These are phyloP conservation scores for Cercis canadensis DNA, from an alignment of 306 rosid species.

Conservation along the genomic window DNA sequence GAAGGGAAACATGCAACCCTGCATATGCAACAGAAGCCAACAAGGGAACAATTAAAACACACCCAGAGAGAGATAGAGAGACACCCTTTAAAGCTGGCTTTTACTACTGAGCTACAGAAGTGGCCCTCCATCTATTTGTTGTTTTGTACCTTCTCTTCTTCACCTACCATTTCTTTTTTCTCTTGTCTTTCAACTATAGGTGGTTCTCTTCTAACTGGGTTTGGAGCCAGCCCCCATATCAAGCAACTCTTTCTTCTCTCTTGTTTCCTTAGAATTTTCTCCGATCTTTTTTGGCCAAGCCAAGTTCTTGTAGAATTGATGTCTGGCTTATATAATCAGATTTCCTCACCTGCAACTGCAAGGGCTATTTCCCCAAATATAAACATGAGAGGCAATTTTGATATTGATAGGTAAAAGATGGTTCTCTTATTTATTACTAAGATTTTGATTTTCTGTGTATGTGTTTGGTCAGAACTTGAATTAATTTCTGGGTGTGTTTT, in stretches of 20 bases:
- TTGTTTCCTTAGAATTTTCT: slow-evolving; percentile 23
- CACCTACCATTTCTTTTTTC: slow-evolving; percentile 31
- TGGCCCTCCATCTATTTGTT: slow-evolving; percentile 55
- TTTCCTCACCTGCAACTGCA: slow-evolving; percentile 52
- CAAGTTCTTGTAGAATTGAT: slow-evolving; percentile 40
- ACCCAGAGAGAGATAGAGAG: slow-evolving; percentile 40
- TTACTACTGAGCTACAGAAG: slow-evolving; percentile 56
- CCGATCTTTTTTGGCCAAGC: slow-evolving; percentile 20
- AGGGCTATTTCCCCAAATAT: slow-evolving; percentile 57
- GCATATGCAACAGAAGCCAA: slow-evolving; percentile 49
- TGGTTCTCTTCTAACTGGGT: slow-evolving; percentile 31
- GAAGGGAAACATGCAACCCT: slow-evolving; percentile 32
- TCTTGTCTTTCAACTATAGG: slow-evolving; percentile 34
- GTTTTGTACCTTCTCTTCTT: slow-evolving; percentile 39
- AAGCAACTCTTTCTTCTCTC: slow-evolving; percentile 20
- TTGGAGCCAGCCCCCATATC: slow-evolving; percentile 31
- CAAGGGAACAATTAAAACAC: slow-evolving; percentile 45
- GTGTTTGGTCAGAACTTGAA: not conserved
- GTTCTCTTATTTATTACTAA: slow-evolving; percentile 9
- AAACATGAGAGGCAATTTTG: slow-evolving; percentile 53
- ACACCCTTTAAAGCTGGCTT: slow-evolving; percentile 50
- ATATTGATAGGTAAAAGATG: slow-evolving; percentile 48
- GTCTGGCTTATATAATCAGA: slow-evolving; percentile 56
- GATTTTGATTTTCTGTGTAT: slow-evolving; percentile 9
- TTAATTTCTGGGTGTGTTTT: slow-evolving; percentile 33